Conservation (phyloP, 305 asterid species). For the Solanum hybrid region DNA sequence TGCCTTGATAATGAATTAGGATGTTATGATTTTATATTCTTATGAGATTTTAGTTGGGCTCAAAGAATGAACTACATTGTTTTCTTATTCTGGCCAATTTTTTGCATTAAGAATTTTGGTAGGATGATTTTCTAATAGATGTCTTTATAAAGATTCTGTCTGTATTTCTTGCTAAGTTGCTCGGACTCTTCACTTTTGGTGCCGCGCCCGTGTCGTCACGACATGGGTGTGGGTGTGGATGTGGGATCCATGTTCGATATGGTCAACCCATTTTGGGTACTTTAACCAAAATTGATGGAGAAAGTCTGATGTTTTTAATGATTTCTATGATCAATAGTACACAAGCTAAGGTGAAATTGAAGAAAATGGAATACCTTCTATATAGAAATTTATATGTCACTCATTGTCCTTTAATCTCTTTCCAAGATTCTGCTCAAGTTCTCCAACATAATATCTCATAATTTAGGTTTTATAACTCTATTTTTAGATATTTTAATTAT, state of each 20-base stretch:
- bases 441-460: background rate
- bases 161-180: background rate
- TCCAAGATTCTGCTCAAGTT: background rate
- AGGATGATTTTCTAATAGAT: background rate
- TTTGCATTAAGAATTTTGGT: background rate
- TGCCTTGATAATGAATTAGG: background rate
- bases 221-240: background rate
- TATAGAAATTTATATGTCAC: background rate
- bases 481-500: too few relatives aligned
- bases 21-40: background rate
- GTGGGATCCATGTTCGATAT: too few relatives aligned
- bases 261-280: background rate
- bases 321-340: background rate
- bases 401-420: background rate
- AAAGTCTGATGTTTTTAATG: background rate
- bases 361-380: background rate
- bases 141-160: background rate
- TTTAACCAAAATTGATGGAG: background rate
- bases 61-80: background rate
- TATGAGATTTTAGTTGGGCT: background rate
- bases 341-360: background rate
- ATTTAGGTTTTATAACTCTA: background rate
- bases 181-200: background rate
- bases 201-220: background rate
- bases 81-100: background rate